phyloP scores from a whole-genome alignment of 306 rosid species.

The Vachellia collinsii region DNA sequence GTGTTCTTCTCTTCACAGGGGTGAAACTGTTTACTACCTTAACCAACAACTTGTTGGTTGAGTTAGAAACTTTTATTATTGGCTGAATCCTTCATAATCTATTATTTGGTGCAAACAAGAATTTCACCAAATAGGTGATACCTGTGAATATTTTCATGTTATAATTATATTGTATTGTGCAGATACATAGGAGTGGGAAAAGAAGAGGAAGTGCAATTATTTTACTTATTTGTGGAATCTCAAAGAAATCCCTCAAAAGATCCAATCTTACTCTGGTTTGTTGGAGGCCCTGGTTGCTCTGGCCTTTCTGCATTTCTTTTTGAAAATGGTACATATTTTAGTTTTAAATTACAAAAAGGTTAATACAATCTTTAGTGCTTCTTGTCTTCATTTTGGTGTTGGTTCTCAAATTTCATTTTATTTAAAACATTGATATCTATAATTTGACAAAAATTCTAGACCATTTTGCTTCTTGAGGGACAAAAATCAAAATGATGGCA shows the following conservation, averaged over 20 bases:
- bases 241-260: slow-evolving; percentile 35
- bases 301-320: slow-evolving; percentile 36
- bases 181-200: slow-evolving; percentile 50
- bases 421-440: too few relatives aligned
- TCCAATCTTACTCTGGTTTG: slow-evolving; percentile 41
- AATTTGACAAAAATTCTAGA: too few relatives aligned
- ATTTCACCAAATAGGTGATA: background rate
- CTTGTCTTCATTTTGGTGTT: too few relatives aligned
- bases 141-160: background rate
- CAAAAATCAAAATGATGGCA: too few relatives aligned
- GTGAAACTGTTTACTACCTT: too few relatives aligned
- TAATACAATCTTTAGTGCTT: too few relatives aligned
- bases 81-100: too few relatives aligned
- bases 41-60: too few relatives aligned
- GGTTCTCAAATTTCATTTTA: too few relatives aligned
- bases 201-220: slow-evolving; percentile 37
- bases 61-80: background rate
- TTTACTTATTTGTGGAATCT: slow-evolving; percentile 45
- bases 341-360: too few relatives aligned
- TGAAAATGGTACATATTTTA: slow-evolving; percentile 35
- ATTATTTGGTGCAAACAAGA: background rate
- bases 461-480: too few relatives aligned
- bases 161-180: background rate
- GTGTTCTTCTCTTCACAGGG: too few relatives aligned
- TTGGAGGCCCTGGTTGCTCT: slow-evolving; percentile 49